phyloP scores from a whole-genome alignment of 2,329 filamentous ascomycete genomes.

The Septoria linicola region DNA sequence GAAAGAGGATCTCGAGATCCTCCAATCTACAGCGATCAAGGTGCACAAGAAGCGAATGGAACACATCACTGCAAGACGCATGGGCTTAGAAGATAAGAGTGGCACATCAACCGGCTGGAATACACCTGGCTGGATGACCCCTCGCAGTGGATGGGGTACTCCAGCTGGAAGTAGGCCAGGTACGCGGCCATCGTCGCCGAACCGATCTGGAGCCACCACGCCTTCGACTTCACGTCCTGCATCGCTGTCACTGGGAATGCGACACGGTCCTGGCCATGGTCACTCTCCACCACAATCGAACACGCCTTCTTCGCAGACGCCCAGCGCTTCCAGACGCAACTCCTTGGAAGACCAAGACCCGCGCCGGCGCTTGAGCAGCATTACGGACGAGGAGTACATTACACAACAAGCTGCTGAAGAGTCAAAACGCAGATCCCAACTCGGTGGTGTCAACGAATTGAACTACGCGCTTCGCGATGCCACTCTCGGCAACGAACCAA shows the following conservation, averaged over 20 bases:
- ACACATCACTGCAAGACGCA: conserved; percentile 37
- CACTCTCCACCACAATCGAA: conserved; percentile 21
- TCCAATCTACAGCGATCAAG: conserved; percentile 61
- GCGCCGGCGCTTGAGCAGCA: conserved; percentile 25
- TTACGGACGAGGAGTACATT: conserved; percentile 38
- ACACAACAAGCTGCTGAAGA: conserved; percentile 34
- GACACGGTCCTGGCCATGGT: conserved; percentile 35
- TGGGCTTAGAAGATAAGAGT: conserved; percentile 35
- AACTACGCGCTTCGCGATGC: conserved; percentile 35
- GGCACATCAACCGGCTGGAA: conserved; percentile 37
- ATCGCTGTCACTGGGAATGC: conserved; percentile 34
- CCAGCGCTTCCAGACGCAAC: conserved; percentile 28
- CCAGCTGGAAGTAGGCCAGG: conserved; percentile 33
- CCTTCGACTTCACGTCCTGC: conserved; percentile 24
- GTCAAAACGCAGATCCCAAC: conserved; percentile 34
- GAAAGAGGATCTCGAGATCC: conserved; percentile 63
- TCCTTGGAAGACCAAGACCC: conserved; percentile 30
- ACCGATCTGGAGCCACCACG: conserved; percentile 31
- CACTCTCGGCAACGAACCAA: conserved; percentile 23
- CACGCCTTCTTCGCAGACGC: conserved; percentile 12
- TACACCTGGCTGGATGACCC: conserved; percentile 41
- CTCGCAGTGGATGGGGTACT: conserved; percentile 44
- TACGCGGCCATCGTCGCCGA: conserved; percentile 37
- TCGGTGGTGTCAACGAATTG: conserved; percentile 31
- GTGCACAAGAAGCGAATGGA: conserved; percentile 53